Base-by-base conservation (phyloP, 306 rosid genomes). In the Castanopsis chinensis region DNA sequence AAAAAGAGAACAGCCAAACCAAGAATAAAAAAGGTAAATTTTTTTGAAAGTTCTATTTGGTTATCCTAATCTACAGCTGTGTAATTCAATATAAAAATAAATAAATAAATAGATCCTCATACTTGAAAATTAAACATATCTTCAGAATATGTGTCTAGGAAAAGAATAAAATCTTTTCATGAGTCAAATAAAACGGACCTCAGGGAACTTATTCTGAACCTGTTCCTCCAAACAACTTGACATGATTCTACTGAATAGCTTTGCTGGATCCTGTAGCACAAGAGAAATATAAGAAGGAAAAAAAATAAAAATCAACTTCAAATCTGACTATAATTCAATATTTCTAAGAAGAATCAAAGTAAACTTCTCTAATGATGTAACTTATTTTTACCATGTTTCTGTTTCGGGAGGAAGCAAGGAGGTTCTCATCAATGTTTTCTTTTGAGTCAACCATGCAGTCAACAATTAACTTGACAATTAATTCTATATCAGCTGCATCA, bases 391-490 rank as follows among this genome's bases (percentile, higher is more conserved):
- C 94, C 88, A 60, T 54, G 74, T 84, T 82, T 78, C 90, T 78
- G 6, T 79, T 83, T 25, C 28, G 75, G 59, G 83, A 87, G 82
- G 92, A 89, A 78, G 86, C 88, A 80, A 84, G 72, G 71, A 90
- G 74, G 80, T 86, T 89, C 41, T 86, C 91, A 76, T 90, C 90
- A 76, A 94, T 83, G 76, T 94, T 92, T 87, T 94, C 97, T 86
- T 92, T 92, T 56, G 88, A 71, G 67, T 88, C 91, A 70, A 88
- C 60, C 89, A 92, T 65, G 19, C 82, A 86, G 60, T 89, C 92
- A 76, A 71, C 92, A 53, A 94, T 88, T 74, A 80, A 76, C 86
- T 89, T 90, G 81, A 78, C 89, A 83, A 91, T 78, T 53, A 85
- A 79, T 59, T 91, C 89, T 60, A 87, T 83, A 52, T 83, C 81